Base-by-base conservation (phyloP, 2,329 filamentous ascomycete species). In the Endocalyx cinctus region DNA sequence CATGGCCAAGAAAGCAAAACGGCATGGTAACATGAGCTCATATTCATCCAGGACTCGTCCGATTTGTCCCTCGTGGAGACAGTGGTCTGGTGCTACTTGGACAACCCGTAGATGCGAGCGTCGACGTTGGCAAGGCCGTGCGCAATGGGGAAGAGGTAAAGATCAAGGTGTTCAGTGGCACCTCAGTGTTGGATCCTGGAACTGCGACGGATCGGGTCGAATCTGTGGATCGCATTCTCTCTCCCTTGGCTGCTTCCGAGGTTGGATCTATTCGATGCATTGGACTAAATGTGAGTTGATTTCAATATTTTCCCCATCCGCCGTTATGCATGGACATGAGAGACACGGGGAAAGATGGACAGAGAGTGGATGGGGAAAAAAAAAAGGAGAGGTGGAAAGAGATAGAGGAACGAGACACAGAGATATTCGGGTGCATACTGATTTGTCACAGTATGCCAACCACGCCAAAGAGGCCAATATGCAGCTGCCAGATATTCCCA, bases 261-360 rank as follows among this genome's bases (percentile, higher is more conserved):
- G 67, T 73, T 31, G 74, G 74, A 16, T 70, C 72, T 1, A 74
- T 80, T 32, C 64, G 74, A 28, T 77, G 75, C 46, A 72, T 79
- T 40, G 74, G 75, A 0, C 45, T 79, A 40, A 79, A 79, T 40
- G 65, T 66, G 33, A 46, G 62, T 35, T 25, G 31, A 22, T 29
- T 31, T 13, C 18, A 8, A 6, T 14, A 19, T 17, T 27, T 52
- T n/a, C n/a, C n/a, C n/a, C n/a, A n/a, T n/a, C n/a, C n/a, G n/a
- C n/a, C n/a, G n/a, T n/a, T n/a, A n/a, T n/a, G n/a, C n/a, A n/a
- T n/a, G n/a, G n/a, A n/a, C n/a, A n/a, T n/a, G n/a, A n/a, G n/a
- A n/a, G n/a, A n/a, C n/a, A n/a, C n/a, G n/a, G n/a, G n/a, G n/a
- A n/a, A n/a, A n/a, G n/a, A n/a, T n/a, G n/a, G n/a, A n/a, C n/a